phyloP scores from a whole-genome alignment of 768 basidiomycete genomes.

The Rhizopogon vinicolor region DNA sequence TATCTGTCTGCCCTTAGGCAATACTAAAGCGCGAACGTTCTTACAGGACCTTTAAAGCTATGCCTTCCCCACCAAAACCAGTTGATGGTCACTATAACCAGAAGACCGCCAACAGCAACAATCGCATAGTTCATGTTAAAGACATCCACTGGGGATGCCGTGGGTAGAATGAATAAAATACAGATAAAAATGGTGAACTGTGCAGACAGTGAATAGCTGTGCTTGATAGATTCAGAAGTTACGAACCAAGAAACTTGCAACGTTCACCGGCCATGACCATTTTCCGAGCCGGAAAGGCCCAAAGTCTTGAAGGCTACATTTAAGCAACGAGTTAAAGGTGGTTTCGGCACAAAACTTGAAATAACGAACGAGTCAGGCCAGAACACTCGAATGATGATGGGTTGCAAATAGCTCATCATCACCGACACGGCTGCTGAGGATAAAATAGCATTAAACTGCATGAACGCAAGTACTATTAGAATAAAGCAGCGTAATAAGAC shows the following conservation, averaged over 20 bases:
- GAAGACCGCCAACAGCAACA: slow-evolving; percentile 45
- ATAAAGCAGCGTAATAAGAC: neutral
- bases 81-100: slow-evolving; percentile 37
- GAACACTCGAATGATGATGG: slow-evolving; percentile 52
- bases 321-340: neutral
- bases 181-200: slow-evolving; percentile 52
- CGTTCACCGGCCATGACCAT: slow-evolving; percentile 52
- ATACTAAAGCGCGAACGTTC: slow-evolving; percentile 20
- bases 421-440: slow-evolving; percentile 54
- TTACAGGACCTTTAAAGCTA: slow-evolving; percentile 41
- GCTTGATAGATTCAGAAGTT: slow-evolving; percentile 7
- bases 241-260: slow-evolving; percentile 38
- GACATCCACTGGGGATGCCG: slow-evolving; percentile 43
- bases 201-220: neutral
- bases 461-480: neutral
- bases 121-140: slow-evolving; percentile 57
- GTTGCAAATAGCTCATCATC: slow-evolving; percentile 53
- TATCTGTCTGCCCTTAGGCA: neutral
- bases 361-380: slow-evolving; percentile 45
- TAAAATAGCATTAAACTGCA: slow-evolving; percentile 49
- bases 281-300: slow-evolving; percentile 50
- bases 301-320: slow-evolving; percentile 37
- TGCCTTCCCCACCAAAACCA: slow-evolving; percentile 46
- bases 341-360: neutral
- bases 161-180: slow-evolving; percentile 51